Evolutionary conservation across 176 grass and related monocot genomes (phyloP).

Genomic region (Saccharum officinarum): DNA sequence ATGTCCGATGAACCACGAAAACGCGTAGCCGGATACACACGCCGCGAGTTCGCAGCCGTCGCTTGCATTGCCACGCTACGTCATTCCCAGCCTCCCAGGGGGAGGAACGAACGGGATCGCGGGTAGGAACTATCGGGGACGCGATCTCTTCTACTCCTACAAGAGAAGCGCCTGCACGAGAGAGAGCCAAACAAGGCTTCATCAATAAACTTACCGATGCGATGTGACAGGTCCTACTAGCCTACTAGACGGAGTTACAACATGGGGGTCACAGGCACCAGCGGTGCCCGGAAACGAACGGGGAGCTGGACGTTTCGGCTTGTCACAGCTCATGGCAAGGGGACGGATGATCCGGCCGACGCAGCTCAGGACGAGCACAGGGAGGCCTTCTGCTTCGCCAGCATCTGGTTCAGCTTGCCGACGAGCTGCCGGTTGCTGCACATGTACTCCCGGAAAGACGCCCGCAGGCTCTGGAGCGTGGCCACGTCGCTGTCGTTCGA

Average conservation of each 20-base stretch:
- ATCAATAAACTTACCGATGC: background rate
- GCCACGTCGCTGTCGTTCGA: slow-evolving; percentile 67
- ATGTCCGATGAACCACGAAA: too few species aligned
- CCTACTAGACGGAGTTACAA: background rate
- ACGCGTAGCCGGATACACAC: too few species aligned
- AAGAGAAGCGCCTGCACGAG: too few species aligned
- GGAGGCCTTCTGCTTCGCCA: slow-evolving; percentile 73
- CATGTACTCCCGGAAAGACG: slow-evolving; percentile 69
- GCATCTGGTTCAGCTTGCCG: slow-evolving; percentile 55
- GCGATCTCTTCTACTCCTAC: too few species aligned
- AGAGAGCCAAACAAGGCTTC: too few species aligned
- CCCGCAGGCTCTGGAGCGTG: slow-evolving; percentile 53
- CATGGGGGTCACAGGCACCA: slow-evolving; percentile 5
- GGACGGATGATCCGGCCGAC: background rate
- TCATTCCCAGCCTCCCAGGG: too few species aligned
- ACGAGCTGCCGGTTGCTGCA: slow-evolving; percentile 56
- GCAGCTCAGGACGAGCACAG: slow-evolving; percentile 67
- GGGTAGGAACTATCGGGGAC: too few species aligned
- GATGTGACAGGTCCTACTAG: background rate
- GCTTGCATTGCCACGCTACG: too few species aligned
- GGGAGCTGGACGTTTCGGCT: too few species aligned
- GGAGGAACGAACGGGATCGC: too few species aligned
- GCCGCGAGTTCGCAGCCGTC: too few species aligned
- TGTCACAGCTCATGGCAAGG: too few species aligned
- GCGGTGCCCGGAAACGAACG: background rate